These are phyloP conservation scores for Pythium sp. DNA, from an alignment of 352 stramenopile genomes.

Conservation along the genomic window DNA sequence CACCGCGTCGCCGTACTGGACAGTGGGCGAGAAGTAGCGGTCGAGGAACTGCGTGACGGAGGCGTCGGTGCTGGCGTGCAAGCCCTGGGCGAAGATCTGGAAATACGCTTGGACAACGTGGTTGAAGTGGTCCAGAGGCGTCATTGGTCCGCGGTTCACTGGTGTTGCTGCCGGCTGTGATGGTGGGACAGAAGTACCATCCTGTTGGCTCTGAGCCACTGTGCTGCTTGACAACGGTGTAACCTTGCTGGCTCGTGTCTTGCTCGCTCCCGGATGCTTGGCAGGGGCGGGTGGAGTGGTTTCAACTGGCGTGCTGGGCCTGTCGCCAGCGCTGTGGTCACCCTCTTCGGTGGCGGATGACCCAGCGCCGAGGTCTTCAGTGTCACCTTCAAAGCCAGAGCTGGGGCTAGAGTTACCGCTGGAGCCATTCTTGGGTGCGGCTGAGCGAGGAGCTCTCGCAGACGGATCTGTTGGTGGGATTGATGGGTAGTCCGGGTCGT, in stretches of 20 bases:
- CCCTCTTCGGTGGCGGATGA: neutral
- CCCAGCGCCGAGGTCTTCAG: constrained; percentile 1
- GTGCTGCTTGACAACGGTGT: neutral
- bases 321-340: neutral
- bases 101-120: constrained; percentile 14
- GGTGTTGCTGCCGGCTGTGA: constrained; percentile 3
- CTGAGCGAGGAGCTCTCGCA: neutral
- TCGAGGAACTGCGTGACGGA: constrained; percentile 6
- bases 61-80: constrained; percentile 3
- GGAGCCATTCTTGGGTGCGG: neutral
- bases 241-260: neutral
- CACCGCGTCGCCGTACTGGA: constrained; percentile 6
- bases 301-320: neutral
- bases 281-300: neutral
- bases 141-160: constrained; percentile 11
- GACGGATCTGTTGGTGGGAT: neutral
- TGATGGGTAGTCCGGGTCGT: neutral
- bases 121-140: constrained; percentile 13
- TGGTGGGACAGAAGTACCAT: neutral
- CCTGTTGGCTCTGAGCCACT: neutral
- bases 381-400: constrained; percentile 13
- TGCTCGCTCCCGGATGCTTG: neutral
- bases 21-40: constrained; percentile 10
- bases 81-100: constrained; percentile 9
- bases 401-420: neutral